phyloP scores from a whole-genome alignment of 2,329 filamentous ascomycete species.

The Podosphaera xanthii region DNA sequence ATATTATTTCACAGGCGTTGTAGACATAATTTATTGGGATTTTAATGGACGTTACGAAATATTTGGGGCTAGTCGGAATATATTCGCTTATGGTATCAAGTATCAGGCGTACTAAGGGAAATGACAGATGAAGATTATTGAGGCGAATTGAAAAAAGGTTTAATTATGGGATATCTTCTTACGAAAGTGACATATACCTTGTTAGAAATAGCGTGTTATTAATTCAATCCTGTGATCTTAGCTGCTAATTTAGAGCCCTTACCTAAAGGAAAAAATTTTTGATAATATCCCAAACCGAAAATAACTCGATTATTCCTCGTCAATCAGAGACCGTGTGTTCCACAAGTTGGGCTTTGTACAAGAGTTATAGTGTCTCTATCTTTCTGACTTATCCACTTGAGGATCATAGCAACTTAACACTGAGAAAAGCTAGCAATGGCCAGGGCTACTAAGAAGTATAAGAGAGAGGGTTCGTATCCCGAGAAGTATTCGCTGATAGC shows the following conservation, averaged over 20 bases:
- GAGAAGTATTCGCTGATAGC: not conserved
- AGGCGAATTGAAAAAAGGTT: not conserved
- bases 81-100: not conserved
- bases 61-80: not conserved
- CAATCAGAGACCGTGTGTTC: no score
- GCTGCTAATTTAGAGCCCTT: no score
- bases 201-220: no score
- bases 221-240: no score
- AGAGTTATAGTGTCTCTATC: not conserved
- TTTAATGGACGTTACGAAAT: not conserved
- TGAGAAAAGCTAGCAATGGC: constrained; percentile 1
- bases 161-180: no score
- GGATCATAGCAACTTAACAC: not conserved
- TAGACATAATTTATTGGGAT: not conserved
- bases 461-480: constrained; percentile 7
- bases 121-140: not conserved
- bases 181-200: no score
- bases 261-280: no score
- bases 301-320: no score
- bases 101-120: not conserved
- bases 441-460: constrained; percentile 5
- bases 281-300: no score
- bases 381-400: no score
- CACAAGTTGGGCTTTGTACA: no score
- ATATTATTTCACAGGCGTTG: not conserved